Conservation (phyloP, 2,329 filamentous ascomycete genomes). For the Fusarium newnesense region DNA sequence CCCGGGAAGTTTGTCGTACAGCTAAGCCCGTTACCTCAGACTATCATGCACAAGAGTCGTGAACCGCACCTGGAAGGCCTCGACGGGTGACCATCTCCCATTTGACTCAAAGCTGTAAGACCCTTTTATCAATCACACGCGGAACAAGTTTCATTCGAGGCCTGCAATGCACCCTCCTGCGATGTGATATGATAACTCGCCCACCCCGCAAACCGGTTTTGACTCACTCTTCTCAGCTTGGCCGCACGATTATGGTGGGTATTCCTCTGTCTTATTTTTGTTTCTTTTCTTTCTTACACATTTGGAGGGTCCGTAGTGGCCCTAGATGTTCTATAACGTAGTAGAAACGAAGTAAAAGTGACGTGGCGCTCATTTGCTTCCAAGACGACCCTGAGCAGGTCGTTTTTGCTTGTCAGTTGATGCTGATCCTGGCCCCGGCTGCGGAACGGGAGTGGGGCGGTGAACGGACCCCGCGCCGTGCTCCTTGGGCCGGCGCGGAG, state of each 20-base stretch:
- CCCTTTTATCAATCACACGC: constrained; percentile 6
- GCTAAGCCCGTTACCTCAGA: background rate
- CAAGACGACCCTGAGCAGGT: constrained; percentile 13
- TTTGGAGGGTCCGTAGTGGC: background rate
- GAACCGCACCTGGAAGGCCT: constrained; percentile 6
- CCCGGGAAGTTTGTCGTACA: constrained; percentile 21
- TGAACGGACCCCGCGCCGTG: constrained; percentile 21
- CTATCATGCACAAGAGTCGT: constrained; percentile 16
- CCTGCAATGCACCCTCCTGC: constrained; percentile 31
- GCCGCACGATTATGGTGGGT: constrained; percentile 18
- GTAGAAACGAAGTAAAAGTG: constrained; percentile 15
- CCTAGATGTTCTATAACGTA: background rate
- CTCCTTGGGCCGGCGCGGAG: background rate
- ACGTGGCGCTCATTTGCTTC: constrained; percentile 28
- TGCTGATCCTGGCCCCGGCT: constrained; percentile 8
- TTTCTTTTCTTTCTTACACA: background rate
- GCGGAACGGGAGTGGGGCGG: constrained; percentile 32
- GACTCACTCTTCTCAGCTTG: constrained; percentile 13
- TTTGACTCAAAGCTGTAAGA: background rate
- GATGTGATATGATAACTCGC: constrained; percentile 30
- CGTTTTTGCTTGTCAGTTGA: constrained; percentile 9
- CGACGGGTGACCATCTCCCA: constrained; percentile 9
- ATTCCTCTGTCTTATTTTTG: background rate
- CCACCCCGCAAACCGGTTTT: constrained; percentile 37
- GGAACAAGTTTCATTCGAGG: constrained; percentile 25